A percentile compares a stretch with the other conserved stretches of the same genome.
These are phyloP conservation scores for Parathielavia hyrcaniae DNA, from an alignment of 495 filamentous ascomycete species.

Conservation along the genomic window DNA sequence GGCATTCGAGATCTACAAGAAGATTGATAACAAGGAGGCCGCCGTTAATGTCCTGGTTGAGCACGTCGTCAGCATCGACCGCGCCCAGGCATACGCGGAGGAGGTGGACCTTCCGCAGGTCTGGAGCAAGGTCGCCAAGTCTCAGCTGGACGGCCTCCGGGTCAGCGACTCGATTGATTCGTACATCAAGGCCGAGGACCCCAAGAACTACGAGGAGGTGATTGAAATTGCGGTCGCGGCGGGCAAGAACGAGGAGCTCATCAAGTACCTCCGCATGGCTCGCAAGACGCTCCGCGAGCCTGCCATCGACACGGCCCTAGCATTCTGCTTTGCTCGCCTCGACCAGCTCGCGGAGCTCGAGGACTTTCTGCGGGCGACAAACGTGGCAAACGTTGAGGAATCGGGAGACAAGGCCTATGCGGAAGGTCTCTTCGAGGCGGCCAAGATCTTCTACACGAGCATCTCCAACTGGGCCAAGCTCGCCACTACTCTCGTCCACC, in stretches of 20 bases:
- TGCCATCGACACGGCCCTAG: constrained; percentile 85
- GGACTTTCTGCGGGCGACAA: constrained; percentile 89
- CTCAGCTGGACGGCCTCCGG: constrained; percentile 92
- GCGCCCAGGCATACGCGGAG: constrained; percentile 93
- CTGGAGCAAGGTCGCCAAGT: constrained; percentile 99
- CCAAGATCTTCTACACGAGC: constrained; percentile 97
- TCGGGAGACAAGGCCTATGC: constrained; percentile 97
- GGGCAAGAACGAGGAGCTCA: constrained; percentile 95
- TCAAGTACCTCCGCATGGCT: constrained; percentile 96
- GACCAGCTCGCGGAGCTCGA: constrained; percentile 90
- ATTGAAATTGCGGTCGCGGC: constrained; percentile 94
- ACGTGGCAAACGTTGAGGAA: constrained; percentile 90
- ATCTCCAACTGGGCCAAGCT: constrained; percentile 99
- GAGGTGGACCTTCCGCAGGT: constrained; percentile 92
- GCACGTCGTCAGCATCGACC: constrained; percentile 96
- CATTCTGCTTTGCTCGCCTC: constrained; percentile 86
- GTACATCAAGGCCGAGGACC: constrained; percentile 91
- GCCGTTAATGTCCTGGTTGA: constrained; percentile 92
- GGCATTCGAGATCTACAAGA: constrained; percentile 98
- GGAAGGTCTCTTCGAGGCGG: constrained; percentile 90
- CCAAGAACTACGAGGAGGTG: constrained; percentile 89
- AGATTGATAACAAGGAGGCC: constrained; percentile 79
- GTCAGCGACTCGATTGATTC: constrained; percentile 91
- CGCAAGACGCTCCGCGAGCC: constrained; percentile 94
- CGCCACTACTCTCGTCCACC: constrained; percentile 90